phyloP scores from a whole-genome alignment of 805 yeast species.

The fission yeast (Schizosaccharomyces pombe) region DNA sequence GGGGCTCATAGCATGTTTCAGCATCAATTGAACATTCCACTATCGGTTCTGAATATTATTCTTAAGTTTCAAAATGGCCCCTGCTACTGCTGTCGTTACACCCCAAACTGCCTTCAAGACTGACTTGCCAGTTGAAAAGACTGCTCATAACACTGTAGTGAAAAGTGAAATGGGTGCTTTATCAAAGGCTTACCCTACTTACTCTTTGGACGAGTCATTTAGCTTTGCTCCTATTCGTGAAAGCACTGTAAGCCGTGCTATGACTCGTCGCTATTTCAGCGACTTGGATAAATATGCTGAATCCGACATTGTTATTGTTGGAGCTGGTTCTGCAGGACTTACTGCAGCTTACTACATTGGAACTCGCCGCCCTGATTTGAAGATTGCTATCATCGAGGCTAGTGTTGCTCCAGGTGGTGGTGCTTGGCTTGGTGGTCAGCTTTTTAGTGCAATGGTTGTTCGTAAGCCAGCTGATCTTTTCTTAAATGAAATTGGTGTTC shows the following conservation, averaged over 20 bases:
- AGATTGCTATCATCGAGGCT: conserved; percentile 51
- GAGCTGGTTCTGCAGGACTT: conserved; percentile 59
- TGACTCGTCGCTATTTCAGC: conserved; percentile 50
- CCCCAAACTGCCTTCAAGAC: neutral
- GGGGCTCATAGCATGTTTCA: too few relatives aligned
- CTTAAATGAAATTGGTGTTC: conserved; percentile 37
- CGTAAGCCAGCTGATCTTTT: conserved; percentile 58
- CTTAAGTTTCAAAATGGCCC: neutral
- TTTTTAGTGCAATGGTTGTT: conserved; percentile 56
- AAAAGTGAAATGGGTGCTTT: neutral
- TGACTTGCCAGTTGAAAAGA: neutral
- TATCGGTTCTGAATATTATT: neutral
- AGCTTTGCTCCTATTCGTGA: conserved; percentile 52
- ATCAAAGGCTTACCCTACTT: neutral
- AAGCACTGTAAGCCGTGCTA: conserved; percentile 57
- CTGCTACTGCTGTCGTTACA: neutral
- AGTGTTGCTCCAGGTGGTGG: conserved; percentile 66
- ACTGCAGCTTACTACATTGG: conserved; percentile 56
- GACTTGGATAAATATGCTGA: conserved; percentile 56
- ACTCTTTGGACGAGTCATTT: conserved; percentile 16
- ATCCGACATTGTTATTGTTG: conserved; percentile 49
- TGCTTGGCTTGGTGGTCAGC: conserved; percentile 54
- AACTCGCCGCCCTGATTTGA: conserved; percentile 50
- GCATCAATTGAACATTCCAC: neutral
- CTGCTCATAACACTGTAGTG: neutral